A percentile compares a stretch with the other conserved stretches of the same genome.
Evolutionary conservation across 2,329 filamentous ascomycete genomes (phyloP).

Genomic region (Pseudogymnoascus verrucosus): DNA sequence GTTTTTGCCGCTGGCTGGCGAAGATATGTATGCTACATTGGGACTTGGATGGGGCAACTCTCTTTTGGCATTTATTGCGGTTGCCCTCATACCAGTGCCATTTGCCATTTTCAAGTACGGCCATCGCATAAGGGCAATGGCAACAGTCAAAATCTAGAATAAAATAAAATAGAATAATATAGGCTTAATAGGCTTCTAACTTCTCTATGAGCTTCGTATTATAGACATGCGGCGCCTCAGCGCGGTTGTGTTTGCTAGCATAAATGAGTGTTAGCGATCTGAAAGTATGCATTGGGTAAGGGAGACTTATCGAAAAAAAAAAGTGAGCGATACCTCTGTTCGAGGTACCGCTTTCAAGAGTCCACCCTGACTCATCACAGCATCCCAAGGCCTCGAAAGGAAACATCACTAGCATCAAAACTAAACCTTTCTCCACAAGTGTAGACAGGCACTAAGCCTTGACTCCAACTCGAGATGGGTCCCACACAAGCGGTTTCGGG

Average conservation of each 20-base stretch:
- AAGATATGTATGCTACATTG: slow-evolving; percentile 35
- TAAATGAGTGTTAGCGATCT: not conserved
- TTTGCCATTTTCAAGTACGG: slow-evolving; percentile 27
- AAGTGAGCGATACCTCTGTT: not conserved
- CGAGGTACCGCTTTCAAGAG: not conserved
- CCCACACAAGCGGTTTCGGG: slow-evolving; percentile 37
- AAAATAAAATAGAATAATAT: not conserved
- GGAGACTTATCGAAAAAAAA: not conserved
- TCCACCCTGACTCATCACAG: slow-evolving; percentile 6
- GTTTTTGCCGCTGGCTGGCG: slow-evolving; percentile 52
- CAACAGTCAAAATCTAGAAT: not conserved
- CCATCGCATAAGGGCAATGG: slow-evolving; percentile 17
- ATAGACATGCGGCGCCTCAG: not conserved
- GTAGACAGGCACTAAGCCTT: slow-evolving; percentile 84
- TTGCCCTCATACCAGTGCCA: slow-evolving; percentile 29
- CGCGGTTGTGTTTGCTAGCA: not conserved
- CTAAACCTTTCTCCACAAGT: slow-evolving; percentile 13
- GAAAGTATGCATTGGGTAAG: not conserved
- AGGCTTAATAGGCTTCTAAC: not conserved
- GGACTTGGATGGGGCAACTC: slow-evolving; percentile 45
- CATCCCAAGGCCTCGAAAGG: not conserved
- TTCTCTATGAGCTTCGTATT: not conserved
- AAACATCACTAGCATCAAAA: not conserved
- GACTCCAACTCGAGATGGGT: slow-evolving; percentile 91
- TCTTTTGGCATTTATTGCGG: slow-evolving; percentile 40